Evolutionary conservation across 495 filamentous ascomycete species (phyloP).

Genomic region (Cairneyella variabilis): DNA sequence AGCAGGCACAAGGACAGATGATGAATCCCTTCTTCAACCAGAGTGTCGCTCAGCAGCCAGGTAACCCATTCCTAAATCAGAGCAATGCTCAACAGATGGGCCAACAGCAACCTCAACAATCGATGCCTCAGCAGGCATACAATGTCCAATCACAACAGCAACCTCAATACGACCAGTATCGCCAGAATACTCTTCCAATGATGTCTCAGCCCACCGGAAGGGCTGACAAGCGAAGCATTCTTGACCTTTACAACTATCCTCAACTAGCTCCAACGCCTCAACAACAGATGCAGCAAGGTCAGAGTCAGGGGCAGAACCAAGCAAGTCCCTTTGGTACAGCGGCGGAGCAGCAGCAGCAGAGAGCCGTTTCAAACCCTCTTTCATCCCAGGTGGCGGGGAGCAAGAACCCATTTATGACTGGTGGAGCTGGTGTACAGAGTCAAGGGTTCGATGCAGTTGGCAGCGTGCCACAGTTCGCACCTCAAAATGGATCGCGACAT

Average conservation of each 20-base stretch:
- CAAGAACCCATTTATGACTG: conserved; percentile 45
- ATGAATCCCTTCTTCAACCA: not conserved
- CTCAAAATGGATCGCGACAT: conserved; percentile 41
- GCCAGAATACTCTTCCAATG: conserved; percentile 26
- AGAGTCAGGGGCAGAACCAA: conserved; percentile 16
- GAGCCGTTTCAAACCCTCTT: conserved; percentile 18
- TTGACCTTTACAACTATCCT: conserved; percentile 80
- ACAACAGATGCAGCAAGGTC: conserved; percentile 18
- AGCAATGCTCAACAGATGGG: conserved; percentile 17
- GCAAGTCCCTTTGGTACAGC: conserved; percentile 22
- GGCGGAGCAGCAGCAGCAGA: conserved; percentile 21
- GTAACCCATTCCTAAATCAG: not conserved
- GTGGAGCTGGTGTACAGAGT: conserved; percentile 8
- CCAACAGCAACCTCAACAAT: conserved; percentile 21
- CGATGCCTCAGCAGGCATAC: conserved; percentile 28
- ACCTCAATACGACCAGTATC: conserved; percentile 37
- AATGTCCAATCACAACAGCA: conserved; percentile 35
- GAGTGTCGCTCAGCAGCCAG: not conserved
- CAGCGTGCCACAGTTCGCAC: conserved; percentile 14
- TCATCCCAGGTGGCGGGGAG: conserved; percentile 28
- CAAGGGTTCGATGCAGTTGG: conserved; percentile 22
- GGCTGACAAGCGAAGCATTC: conserved; percentile 75
- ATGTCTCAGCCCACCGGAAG: conserved; percentile 26
- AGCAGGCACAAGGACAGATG: not conserved
- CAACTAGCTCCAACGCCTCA: conserved; percentile 57